Evolutionary conservation across 2,329 filamentous ascomycete species (phyloP).

Genomic region (Geosmithia putterillii): DNA sequence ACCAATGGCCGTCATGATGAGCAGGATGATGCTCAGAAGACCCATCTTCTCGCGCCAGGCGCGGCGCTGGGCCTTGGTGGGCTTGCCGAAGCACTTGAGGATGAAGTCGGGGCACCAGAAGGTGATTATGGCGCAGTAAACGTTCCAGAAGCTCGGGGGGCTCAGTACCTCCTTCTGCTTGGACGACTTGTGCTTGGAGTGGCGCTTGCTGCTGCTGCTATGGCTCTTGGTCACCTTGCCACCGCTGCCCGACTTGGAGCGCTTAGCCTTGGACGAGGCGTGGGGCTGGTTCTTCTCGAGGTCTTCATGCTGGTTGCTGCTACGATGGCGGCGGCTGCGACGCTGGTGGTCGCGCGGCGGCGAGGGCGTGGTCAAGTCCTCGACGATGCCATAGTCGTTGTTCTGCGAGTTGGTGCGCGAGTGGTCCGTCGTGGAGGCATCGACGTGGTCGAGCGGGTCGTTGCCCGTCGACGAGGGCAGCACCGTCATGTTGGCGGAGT

Average conservation of each 20-base stretch:
- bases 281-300: conserved; percentile 17
- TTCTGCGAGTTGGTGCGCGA: conserved; percentile 28
- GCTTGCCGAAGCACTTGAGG: conserved; percentile 74
- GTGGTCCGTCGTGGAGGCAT: conserved; percentile 41
- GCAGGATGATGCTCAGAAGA: conserved; percentile 80
- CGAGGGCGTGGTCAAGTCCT: conserved; percentile 34
- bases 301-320: conserved; percentile 14
- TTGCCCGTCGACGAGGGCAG: conserved; percentile 87
- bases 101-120: conserved; percentile 89
- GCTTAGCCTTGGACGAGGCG: conserved; percentile 21
- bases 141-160: conserved; percentile 84
- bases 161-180: conserved; percentile 56
- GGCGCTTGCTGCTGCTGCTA: conserved; percentile 7
- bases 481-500: conserved; percentile 85
- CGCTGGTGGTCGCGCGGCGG: conserved; percentile 18
- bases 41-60: conserved; percentile 99
- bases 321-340: conserved; percentile 11
- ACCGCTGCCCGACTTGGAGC: conserved; percentile 38
- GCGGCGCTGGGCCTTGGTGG: conserved; percentile 71
- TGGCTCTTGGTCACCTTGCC: conserved; percentile 46
- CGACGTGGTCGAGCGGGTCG: conserved; percentile 75
- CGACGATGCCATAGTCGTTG: conserved; percentile 24
- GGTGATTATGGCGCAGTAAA: conserved; percentile 87
- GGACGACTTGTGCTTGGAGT: conserved; percentile 35
- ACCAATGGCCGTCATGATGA: conserved; percentile 81